Conservation (phyloP, 371 early-diverging fungal species). For the Mortierella polycephala region DNA sequence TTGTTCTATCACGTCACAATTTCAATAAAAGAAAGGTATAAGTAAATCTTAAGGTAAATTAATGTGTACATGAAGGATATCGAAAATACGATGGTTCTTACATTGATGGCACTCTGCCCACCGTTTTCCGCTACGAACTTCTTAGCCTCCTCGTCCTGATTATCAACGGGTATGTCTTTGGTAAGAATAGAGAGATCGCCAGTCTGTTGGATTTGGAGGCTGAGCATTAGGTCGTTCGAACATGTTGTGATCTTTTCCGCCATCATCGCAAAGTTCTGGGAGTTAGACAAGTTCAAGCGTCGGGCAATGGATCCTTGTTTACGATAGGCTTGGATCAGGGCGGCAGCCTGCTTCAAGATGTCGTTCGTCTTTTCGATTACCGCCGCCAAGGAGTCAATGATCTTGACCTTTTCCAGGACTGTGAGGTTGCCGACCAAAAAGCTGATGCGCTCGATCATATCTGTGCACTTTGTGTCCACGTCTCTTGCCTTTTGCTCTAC, state of each 20-base stretch:
- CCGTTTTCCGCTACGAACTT: conserved; percentile 54
- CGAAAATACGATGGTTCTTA: conserved; percentile 4
- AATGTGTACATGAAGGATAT: neutral
- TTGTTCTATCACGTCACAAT: conserved; percentile 34
- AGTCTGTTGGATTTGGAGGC: conserved; percentile 62
- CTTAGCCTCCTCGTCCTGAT: conserved; percentile 57
- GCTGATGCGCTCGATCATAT: conserved; percentile 61
- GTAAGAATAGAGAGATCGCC: conserved; percentile 56
- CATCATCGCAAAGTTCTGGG: conserved; percentile 53
- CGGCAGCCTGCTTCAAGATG: conserved; percentile 54
- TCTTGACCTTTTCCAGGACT: conserved; percentile 52
- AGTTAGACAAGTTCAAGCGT: conserved; percentile 60
- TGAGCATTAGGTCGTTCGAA: conserved; percentile 60
- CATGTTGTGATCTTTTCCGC: conserved; percentile 45
- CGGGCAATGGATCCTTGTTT: conserved; percentile 60
- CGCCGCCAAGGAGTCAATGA: conserved; percentile 34
- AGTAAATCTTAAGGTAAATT: neutral
- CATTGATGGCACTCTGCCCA: conserved; percentile 49
- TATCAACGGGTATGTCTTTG: conserved; percentile 47
- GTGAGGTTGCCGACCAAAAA: conserved; percentile 60
- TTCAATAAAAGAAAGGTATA: neutral
- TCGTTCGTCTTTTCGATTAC: conserved; percentile 55
- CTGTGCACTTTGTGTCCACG: conserved; percentile 57
- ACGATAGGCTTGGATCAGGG: conserved; percentile 59
- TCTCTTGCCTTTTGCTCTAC: conserved; percentile 59